Evolutionary conservation across 345 rosid species (phyloP), one percentile per base, ranked within the genome.

Genomic region (Carallia brachiata): DNA sequence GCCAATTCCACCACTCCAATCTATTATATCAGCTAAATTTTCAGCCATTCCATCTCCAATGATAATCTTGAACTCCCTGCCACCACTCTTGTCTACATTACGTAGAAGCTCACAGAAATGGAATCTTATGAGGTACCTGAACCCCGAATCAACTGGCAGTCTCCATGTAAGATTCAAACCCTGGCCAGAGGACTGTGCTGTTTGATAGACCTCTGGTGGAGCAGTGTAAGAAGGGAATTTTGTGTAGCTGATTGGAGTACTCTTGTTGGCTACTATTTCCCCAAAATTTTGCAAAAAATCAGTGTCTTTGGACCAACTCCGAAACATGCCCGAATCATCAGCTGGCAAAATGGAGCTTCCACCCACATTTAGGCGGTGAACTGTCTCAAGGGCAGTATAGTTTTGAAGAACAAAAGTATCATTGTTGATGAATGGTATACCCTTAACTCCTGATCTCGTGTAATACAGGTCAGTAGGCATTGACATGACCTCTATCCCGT

Each of bases 161-260:
- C 60, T 56, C 60, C 34, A 56, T 27, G 60, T 56, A 15, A 56
- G 60, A 16, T 56, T 56, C 60, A 56, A 19, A 15, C 60, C 34
- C 12, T 30, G 12, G 34, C 60, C 60, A 23, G 16, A 19, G 60
- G 60, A 56, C 60, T 15, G 28, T 56, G 32, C 34, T 2, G 60
- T 56, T 27, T 56, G 60, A 56, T 56, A 56, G 60, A 56, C 60
- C 31, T 56, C 60, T 56, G 31, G 12, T 12, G 60, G 60, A 56
- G 34, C 60, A 56, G 31, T 30, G 34, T 56, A 56, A 56, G 60
- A 23, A 56, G 10, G 60, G 31, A 27, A 19, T 23, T 56, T 7
- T 56, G 16, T 56, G 60, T 56, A 27, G 60, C 8, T 56, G 32
- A 56, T 13, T 56, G 12, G 16, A 56, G 6, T 56, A 56, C 16